Percentiles rank a stretch among this genome's conserved stretches.
phyloP scores from a whole-genome alignment of 495 filamentous ascomycete species.

The Melanomma pulvis-pyrius region DNA sequence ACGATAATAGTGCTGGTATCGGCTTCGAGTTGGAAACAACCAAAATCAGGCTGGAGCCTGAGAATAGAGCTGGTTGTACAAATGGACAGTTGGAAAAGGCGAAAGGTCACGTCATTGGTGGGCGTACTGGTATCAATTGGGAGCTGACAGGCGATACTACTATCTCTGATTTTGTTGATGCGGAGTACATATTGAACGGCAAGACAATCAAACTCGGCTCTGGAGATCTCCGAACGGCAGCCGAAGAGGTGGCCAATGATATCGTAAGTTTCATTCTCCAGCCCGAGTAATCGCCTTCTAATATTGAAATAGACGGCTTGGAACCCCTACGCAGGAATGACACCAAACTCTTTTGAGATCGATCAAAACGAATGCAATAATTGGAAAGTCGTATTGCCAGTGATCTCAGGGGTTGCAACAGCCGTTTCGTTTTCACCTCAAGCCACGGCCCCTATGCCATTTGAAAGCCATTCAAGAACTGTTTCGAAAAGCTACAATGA shows the following conservation, averaged over 20 bases:
- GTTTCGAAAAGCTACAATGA: not conserved
- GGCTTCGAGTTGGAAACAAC: not conserved
- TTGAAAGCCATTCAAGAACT: conserved; percentile 36
- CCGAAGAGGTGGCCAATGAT: conserved; percentile 18
- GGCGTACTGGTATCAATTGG: not conserved
- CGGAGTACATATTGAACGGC: conserved; percentile 38
- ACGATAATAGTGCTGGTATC: not conserved
- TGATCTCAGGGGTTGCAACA: not conserved
- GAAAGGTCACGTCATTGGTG: not conserved
- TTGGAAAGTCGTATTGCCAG: not conserved
- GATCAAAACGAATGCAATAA: conserved; percentile 1
- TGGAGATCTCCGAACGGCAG: conserved; percentile 18
- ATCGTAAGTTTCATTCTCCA: conserved; percentile 7
- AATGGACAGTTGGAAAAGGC: not conserved
- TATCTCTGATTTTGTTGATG: not conserved
- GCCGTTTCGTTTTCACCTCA: conserved; percentile 18
- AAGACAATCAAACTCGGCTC: conserved; percentile 27
- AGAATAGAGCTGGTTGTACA: not conserved
- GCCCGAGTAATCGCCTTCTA: not conserved
- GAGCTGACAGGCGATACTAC: not conserved
- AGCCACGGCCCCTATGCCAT: conserved; percentile 34
- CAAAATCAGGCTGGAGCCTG: not conserved
- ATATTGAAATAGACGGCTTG: not conserved
- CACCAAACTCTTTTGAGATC: not conserved
- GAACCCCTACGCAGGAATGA: not conserved